Conservation (phyloP, 352 stramenopile genomes). For the Poterioochromonas sp. region DNA sequence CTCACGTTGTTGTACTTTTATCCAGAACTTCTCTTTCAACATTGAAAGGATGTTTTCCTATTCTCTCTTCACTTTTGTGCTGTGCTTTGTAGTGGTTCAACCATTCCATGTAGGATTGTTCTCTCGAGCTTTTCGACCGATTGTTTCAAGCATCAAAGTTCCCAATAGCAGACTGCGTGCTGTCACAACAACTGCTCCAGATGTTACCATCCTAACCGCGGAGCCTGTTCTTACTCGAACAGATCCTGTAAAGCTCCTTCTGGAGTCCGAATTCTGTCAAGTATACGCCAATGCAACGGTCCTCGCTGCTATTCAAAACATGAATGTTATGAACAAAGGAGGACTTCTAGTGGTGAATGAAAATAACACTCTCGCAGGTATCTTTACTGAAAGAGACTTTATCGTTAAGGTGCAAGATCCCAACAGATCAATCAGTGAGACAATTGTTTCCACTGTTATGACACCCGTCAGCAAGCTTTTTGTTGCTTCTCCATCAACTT, state of each 20-base stretch:
- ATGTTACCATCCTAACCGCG: too few species aligned
- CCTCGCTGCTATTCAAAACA: conserved; percentile 17
- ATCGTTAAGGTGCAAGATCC: conserved; percentile 31
- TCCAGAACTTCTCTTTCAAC: too few species aligned
- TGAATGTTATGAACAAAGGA: conserved; percentile 28
- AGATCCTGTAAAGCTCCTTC: neutral
- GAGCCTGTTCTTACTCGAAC: neutral
- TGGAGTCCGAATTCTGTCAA: neutral
- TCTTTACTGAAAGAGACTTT: conserved; percentile 43
- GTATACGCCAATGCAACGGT: neutral
- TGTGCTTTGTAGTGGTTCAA: too few species aligned
- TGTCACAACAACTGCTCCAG: too few species aligned
- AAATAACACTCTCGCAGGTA: conserved; percentile 31
- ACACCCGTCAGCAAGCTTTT: conserved; percentile 44
- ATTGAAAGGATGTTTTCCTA: too few species aligned
- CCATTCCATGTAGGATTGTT: too few species aligned
- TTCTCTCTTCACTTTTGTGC: too few species aligned
- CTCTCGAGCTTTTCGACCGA: too few species aligned
- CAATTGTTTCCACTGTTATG: conserved; percentile 27
- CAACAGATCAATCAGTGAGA: neutral
- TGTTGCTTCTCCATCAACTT: conserved; percentile 44
- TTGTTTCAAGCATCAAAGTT: too few species aligned
- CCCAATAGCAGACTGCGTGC: too few species aligned
- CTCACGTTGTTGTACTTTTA: too few species aligned
- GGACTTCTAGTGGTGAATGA: conserved; percentile 33